Evolutionary conservation across 257 asterid genomes (phyloP), one percentile per base, ranked within the genome.

Genomic region (Jaltomata sinuosa): DNA sequence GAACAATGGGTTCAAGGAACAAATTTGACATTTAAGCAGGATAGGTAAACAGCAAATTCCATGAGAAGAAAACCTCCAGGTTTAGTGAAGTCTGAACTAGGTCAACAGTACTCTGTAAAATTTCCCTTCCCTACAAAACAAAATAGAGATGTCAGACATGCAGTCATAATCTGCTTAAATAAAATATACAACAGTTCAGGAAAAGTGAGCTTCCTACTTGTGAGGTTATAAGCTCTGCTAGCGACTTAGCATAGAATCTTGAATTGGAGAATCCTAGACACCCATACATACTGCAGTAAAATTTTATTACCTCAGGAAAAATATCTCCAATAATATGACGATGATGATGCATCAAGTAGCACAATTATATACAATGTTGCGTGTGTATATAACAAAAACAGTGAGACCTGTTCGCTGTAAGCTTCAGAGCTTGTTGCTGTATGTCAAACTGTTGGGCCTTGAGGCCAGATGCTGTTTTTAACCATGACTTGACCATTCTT

Each of bases 191-290:
- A 57, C 62, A 77, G 83, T 29, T 50, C 32, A 77, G 83, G 74
- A 85, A 84, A 72, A 54, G 54, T 47, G 77, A 18, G 53, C 36
- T 65, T 69, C 94, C 80, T 84, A 95, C 99, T 86, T 97, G 99
- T 87, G 88, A 90, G 84, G 99, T 97, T 87, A 95, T 88, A 84
- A 97, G 97, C 90, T 97, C 99, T 57, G 99, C 99, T 55, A 97
- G 92, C 64, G 98, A 97, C 89, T 93, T 97, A 36, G 98, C 99
- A 85, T 94, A 95, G 89, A 97, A 97, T 92, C 99, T 94, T 77
- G 99, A 97, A 89, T 92, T 95, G 86, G 97, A 89, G 92, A 93
- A 97, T 77, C 99, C 99, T 86, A 97, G 91, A 90, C 99, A 97
- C 67, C 99, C 99, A 83, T 97, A 97, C 95, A 97, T 95, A 88